Base-by-base conservation (phyloP, 108 stramenopile genomes). In the Seminavis robusta region DNA sequence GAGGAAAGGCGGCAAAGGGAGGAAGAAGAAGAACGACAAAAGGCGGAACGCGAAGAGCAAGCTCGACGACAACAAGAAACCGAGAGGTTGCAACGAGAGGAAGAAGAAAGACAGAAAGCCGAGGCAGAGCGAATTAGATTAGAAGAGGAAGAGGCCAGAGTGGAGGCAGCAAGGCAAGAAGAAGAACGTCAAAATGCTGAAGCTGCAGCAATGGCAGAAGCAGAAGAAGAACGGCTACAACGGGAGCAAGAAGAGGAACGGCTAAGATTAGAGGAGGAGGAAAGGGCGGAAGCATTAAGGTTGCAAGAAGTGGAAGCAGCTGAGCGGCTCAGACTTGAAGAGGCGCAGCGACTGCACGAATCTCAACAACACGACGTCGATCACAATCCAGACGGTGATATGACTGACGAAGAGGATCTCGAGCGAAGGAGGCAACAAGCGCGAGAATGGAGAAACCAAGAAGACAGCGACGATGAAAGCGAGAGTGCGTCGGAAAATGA, bases 371-470 rank as follows among this genome's bases (percentile, higher is more conserved):
- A n/a, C n/a, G n/a, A n/a, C n/a, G n/a, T n/a, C n/a, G n/a, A n/a
- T n/a, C n/a, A n/a, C n/a, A n/a, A n/a, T n/a, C n/a, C n/a, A n/a
- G n/a, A n/a, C n/a, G 36, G 13, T 11, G 10, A 11, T 9, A 37
- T 37, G 13, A 37, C 36, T 36, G 11, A 11, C 36, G 11, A 25
- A 47, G 72, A 30, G 51, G 61, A 26, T 32, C 61, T 26, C 16
- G 61, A 41, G n/a, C 40, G 61, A 30, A 53, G 54, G 36, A 45
- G 46, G 19, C 62, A 49, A 38, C 61, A 56, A 46, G 44, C 10
- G 8, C 56, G 54, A 28, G 27, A 40, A 52, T 25, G 34, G 10
- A 27, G 53, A 6, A 29, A 62, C 31, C 31, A 25, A 33, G 10
- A 19, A 30, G 34, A 43, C 7, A 30, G 31, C n/a, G 38, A 21